phyloP scores from a whole-genome alignment of 2,329 filamentous ascomycete species.

The Biscogniauxia mediterranea region DNA sequence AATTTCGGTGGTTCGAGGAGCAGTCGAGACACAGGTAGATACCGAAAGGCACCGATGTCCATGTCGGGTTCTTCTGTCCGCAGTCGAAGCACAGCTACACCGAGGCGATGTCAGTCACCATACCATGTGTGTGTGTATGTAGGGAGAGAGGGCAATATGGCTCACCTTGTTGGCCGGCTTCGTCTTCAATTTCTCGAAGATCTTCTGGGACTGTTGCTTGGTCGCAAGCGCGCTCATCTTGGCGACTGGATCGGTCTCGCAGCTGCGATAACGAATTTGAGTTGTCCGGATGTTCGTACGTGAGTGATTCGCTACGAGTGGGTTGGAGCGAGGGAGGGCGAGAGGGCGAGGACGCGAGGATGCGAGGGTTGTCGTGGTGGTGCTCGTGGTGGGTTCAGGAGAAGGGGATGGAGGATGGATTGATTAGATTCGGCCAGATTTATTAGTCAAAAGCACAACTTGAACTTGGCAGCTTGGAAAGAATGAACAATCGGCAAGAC shows the following conservation, averaged over 20 bases:
- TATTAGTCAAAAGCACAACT: conserved; percentile 29
- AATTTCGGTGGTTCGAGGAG: conserved; percentile 93
- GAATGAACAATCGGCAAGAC: conserved; percentile 8
- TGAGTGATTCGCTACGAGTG: not conserved
- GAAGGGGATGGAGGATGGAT: conserved; percentile 6
- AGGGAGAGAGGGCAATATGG: conserved; percentile 21
- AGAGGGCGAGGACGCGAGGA: conserved; percentile 5
- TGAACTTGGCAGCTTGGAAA: conserved; percentile 16
- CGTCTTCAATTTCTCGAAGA: conserved; percentile 95
- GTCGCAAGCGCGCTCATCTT: conserved; percentile 70
- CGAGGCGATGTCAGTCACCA: conserved; percentile 6
- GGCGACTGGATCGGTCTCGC: conserved; percentile 23
- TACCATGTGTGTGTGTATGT: not conserved
- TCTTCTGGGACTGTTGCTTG: conserved; percentile 92
- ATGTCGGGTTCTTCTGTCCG: conserved; percentile 94
- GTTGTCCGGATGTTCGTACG: not conserved
- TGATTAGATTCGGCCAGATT: conserved; percentile 32
- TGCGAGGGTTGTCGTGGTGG: conserved; percentile 7
- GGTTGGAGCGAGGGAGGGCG: conserved; percentile 3
- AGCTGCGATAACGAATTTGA: not conserved
- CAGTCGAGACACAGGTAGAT: conserved; percentile 99
- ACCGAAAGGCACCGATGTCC: conserved; percentile 94
- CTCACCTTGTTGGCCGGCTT: conserved; percentile 92
- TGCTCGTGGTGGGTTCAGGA: conserved; percentile 24
- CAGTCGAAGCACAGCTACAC: conserved; percentile 91